Conservation (phyloP, 1,284 basidiomycete species). For the Mycena sp. region DNA sequence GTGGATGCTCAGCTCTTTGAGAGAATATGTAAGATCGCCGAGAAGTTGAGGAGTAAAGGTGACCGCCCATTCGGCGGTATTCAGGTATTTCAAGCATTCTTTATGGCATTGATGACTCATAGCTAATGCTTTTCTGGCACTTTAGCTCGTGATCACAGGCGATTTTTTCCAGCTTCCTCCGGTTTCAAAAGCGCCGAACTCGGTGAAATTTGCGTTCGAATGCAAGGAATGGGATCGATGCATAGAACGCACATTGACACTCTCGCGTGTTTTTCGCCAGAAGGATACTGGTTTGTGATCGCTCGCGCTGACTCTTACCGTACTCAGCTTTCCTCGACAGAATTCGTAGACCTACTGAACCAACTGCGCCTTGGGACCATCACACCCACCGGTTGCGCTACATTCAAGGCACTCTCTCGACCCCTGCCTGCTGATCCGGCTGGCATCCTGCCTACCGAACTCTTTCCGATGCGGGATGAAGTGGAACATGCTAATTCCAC, state of each 20-base stretch:
- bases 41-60: slow-evolving; percentile 61
- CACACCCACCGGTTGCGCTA: slow-evolving; percentile 29
- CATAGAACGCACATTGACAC: slow-evolving; percentile 74
- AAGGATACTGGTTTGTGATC: slow-evolving; percentile 54
- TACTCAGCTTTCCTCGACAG: slow-evolving; percentile 43
- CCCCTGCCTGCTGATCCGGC: slow-evolving; percentile 29
- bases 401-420: slow-evolving; percentile 36
- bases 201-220: slow-evolving; percentile 77
- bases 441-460: slow-evolving; percentile 45
- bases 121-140: slow-evolving; percentile 19
- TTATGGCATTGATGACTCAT: slow-evolving; percentile 31
- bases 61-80: slow-evolving; percentile 82
- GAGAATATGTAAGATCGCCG: slow-evolving; percentile 64
- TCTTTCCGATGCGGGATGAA: slow-evolving; percentile 48
- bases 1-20: slow-evolving; percentile 83
- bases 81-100: slow-evolving; percentile 56
- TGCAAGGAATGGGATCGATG: slow-evolving; percentile 76
- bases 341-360: slow-evolving; percentile 74
- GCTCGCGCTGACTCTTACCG: not conserved
- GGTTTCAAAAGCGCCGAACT: slow-evolving; percentile 54
- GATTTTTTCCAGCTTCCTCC: slow-evolving; percentile 93
- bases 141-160: slow-evolving; percentile 75
- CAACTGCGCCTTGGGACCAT: slow-evolving; percentile 35
- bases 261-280: slow-evolving; percentile 80
- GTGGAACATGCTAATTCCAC: slow-evolving; percentile 47